Evolutionary conservation across 1,284 basidiomycete genomes (phyloP).

Genomic region (Ustilago esculenta): DNA sequence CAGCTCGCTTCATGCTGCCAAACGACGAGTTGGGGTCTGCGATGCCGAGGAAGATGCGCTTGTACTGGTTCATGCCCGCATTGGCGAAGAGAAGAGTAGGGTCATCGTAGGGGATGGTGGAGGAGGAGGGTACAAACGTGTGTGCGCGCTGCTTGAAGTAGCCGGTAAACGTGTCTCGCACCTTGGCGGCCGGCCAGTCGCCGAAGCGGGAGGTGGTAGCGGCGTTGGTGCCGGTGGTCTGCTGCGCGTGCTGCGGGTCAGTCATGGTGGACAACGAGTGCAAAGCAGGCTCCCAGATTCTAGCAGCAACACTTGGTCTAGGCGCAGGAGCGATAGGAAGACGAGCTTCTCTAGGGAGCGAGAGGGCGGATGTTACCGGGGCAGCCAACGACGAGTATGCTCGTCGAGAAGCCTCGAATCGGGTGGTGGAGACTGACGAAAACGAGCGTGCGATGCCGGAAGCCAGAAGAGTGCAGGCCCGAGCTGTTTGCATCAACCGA

Average conservation of each 20-base stretch:
- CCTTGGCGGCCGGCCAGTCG: slow-evolving; percentile 77
- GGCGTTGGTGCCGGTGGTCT: slow-evolving; percentile 12
- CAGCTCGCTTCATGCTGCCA: slow-evolving; percentile 87
- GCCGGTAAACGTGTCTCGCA: slow-evolving; percentile 79
- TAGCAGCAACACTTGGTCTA: not conserved
- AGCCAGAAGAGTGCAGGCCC: slow-evolving; percentile 28
- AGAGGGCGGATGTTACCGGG: not conserved
- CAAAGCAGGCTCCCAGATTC: not conserved
- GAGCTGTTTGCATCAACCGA: slow-evolving; percentile 36
- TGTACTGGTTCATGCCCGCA: slow-evolving; percentile 78
- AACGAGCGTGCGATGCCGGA: slow-evolving; percentile 20
- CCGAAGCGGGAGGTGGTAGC: slow-evolving; percentile 65
- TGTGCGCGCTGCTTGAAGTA: slow-evolving; percentile 82
- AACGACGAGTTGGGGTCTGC: slow-evolving; percentile 91
- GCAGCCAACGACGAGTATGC: slow-evolving; percentile 6
- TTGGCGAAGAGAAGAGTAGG: slow-evolving; percentile 95
- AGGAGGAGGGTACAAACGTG: slow-evolving; percentile 90
- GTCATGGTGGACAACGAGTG: slow-evolving; percentile 20
- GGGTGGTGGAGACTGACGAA: slow-evolving; percentile 1
- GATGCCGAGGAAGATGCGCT: slow-evolving; percentile 93
- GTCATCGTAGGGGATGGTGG: slow-evolving; percentile 90
- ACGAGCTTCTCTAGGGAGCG: slow-evolving; percentile 1
- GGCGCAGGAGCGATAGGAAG: not conserved
- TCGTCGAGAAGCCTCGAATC: slow-evolving; percentile 3
- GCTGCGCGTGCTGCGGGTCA: slow-evolving; percentile 19